Base-by-base conservation (phyloP, 2,329 filamentous ascomycete genomes). In the Monilinia fructigena region DNA sequence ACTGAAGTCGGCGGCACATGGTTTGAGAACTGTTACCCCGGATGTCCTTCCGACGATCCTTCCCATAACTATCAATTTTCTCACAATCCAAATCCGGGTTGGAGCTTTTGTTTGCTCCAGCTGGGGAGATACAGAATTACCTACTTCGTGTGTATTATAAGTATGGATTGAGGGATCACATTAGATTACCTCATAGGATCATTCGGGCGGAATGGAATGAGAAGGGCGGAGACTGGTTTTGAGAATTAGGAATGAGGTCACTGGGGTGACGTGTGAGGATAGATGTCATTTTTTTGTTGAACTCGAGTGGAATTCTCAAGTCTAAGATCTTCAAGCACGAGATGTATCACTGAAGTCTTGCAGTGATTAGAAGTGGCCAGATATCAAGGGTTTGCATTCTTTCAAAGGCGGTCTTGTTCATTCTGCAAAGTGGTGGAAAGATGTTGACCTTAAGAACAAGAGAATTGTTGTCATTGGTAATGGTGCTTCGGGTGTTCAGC, bases 1-100 rank as follows among this genome's bases (percentile, higher is more conserved):
- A 73, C 76, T 11, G 80, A 82, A 26, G 78, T 85, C 14, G 84
- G 83, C 26, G 85, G 85, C 2, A 86, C 84, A 0, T 87, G 85
- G 85, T 80, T 80, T 68, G 85, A 86, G 72, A 86, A 86, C 71
- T 78, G 80, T 26, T 87, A 87, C 68, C 85, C 85, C 0, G 84
- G 84, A 14, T 85, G 83, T 70, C 78, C 78, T 63, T 86, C 83
- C 72, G 85, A 86, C 73, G 79, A 86, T 40, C 83, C 72, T n/a
- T 68, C 72, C 14, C 85, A 87, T 76, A 86, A 84, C 74, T 88
- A 88, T 72, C 85, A 86, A 72, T 87, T 86, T 72, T 83, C 84
- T 2, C 88, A 83, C 28, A 28, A 1, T 28, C 28, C 28, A 28
- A 28, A 28, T 4, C 28, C 28, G 4, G 28, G 28, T 28, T 28